phyloP scores from a whole-genome alignment of 805 yeast genomes.

The Debaryomyces hansenii region DNA sequence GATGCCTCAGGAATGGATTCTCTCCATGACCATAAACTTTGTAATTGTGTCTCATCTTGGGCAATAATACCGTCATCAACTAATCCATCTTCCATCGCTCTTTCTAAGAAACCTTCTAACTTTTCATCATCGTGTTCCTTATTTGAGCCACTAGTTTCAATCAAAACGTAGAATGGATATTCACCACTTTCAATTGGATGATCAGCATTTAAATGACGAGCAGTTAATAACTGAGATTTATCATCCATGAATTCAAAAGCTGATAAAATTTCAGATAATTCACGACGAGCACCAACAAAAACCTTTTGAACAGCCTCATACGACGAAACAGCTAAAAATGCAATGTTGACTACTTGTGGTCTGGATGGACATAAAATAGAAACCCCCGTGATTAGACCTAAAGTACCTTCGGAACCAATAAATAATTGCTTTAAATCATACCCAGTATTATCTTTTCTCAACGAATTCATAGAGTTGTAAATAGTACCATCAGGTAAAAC shows the following conservation, averaged over 20 bases:
- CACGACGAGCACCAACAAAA: conserved; percentile 74
- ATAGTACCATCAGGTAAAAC: conserved; percentile 91
- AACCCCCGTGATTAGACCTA: conserved; percentile 88
- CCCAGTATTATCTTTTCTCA: conserved; percentile 94
- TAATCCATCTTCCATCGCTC: conserved; percentile 77
- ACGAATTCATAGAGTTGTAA: conserved; percentile 73
- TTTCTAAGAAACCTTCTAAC: conserved; percentile 79
- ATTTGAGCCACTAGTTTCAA: conserved; percentile 95
- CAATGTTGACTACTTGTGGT: conserved; percentile 83
- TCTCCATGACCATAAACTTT: conserved; percentile 91
- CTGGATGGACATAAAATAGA: conserved; percentile 88
- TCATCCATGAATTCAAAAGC: conserved; percentile 95
- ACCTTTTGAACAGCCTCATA: conserved; percentile 84
- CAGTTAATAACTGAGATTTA: conserved; percentile 64
- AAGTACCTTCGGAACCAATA: conserved; percentile 92
- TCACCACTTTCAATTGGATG: conserved; percentile 79
- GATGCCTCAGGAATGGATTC: conserved; percentile 91
- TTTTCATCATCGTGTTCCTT: conserved; percentile 92
- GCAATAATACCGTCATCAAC: conserved; percentile 96
- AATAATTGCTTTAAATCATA: conserved; percentile 89
- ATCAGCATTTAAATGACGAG: conserved; percentile 52
- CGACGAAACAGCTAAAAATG: conserved; percentile 77
- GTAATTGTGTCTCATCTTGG: conserved; percentile 87
- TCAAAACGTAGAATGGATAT: conserved; percentile 85
- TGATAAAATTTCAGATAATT: conserved; percentile 80